A percentile compares a stretch with the other conserved stretches of the same genome.
Evolutionary conservation across 371 early-diverging fungal genomes (phyloP).

Genomic region (Ordospora colligata): DNA sequence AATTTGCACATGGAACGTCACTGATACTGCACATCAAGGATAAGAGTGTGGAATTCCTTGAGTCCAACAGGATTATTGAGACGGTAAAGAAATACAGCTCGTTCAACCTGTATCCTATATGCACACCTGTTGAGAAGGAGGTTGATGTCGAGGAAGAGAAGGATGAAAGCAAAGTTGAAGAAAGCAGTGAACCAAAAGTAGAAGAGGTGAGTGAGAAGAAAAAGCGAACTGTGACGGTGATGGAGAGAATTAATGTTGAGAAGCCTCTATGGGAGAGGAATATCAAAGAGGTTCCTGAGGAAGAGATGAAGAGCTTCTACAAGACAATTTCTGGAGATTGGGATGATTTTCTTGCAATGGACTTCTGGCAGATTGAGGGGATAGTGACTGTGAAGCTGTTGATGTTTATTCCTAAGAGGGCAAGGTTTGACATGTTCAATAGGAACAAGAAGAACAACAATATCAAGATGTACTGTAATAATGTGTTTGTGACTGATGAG

Average conservation of each 20-base stretch:
- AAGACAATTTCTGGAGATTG: constrained; percentile 81
- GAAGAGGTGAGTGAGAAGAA: constrained; percentile 64
- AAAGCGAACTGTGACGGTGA: constrained; percentile 66
- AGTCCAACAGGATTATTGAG: constrained; percentile 68
- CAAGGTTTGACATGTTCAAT: constrained; percentile 76
- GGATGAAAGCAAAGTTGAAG: constrained; percentile 67
- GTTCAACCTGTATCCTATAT: constrained; percentile 82
- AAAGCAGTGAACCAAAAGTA: constrained; percentile 62
- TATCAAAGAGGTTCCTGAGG: constrained; percentile 73
- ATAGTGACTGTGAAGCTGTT: constrained; percentile 80
- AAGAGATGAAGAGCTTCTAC: constrained; percentile 81
- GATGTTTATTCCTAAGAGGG: constrained; percentile 75
- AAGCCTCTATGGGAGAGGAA: constrained; percentile 86
- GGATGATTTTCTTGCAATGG: constrained; percentile 77
- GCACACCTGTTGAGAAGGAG: constrained; percentile 69
- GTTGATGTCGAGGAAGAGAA: constrained; percentile 66
- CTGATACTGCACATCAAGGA: constrained; percentile 79
- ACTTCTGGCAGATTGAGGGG: constrained; percentile 79
- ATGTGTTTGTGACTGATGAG: constrained; percentile 89
- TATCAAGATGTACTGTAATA: constrained; percentile 83
- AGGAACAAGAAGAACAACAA: constrained; percentile 76
- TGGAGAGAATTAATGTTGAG: constrained; percentile 64
- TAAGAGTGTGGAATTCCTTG: constrained; percentile 76
- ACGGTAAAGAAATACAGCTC: constrained; percentile 84
- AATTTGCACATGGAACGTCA: constrained; percentile 74